Evolutionary conservation across 305 asterid species (phyloP).

Genomic region (Rubia balearica): DNA sequence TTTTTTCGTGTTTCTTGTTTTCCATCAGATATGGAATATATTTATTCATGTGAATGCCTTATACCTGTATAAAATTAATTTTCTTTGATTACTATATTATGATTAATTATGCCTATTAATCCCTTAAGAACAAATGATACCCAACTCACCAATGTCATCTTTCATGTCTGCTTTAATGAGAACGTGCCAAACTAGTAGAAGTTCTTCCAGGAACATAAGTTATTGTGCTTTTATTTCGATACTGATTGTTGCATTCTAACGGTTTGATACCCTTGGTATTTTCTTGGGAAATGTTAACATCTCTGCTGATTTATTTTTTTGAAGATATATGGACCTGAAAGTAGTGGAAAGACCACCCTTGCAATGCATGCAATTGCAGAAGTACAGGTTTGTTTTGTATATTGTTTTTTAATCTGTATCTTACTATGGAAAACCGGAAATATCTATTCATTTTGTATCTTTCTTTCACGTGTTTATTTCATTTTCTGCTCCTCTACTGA

Average conservation of each 20-base stretch:
- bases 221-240: background rate
- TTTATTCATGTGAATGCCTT: slow-evolving; percentile 2
- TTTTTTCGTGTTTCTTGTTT: slow-evolving; percentile 9
- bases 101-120: background rate
- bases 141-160: background rate
- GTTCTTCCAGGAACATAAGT: background rate
- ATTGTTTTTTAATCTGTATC: slow-evolving; percentile 18
- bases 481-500: background rate
- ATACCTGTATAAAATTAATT: background rate
- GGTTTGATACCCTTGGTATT: background rate
- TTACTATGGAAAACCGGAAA: background rate
- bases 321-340: slow-evolving; percentile 98
- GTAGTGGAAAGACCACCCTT: slow-evolving; percentile 97
- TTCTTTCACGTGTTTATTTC: background rate
- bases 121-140: background rate
- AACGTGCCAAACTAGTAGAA: background rate
- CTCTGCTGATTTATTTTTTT: slow-evolving; percentile 17
- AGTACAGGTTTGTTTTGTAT: slow-evolving; percentile 86
- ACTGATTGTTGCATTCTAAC: background rate
- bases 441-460: background rate
- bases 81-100: background rate
- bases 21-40: background rate
- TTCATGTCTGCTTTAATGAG: background rate
- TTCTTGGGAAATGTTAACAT: slow-evolving; percentile 11
- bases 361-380: slow-evolving; percentile 99